Conservation (phyloP, 352 stramenopile genomes). For the Thalassiosira hispida region DNA sequence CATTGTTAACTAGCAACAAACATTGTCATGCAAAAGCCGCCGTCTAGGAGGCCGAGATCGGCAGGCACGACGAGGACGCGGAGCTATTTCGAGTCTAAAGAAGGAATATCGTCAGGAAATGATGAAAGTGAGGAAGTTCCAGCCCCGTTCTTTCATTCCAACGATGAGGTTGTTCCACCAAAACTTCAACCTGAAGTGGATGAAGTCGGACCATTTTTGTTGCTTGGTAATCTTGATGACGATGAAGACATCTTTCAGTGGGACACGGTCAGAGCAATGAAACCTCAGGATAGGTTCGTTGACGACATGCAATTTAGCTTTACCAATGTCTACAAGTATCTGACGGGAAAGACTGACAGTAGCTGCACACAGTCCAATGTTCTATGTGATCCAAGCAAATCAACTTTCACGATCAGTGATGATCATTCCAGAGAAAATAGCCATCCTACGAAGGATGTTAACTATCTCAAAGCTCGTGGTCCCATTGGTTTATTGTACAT, state of each 20-base stretch:
- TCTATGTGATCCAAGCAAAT: not conserved
- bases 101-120: not conserved
- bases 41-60: conserved; percentile 2
- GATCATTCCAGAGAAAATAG: not conserved
- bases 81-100: conserved; percentile 33
- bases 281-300: conserved; percentile 30
- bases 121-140: conserved; percentile 13
- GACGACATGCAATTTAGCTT: conserved; percentile 25
- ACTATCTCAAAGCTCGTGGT: conserved; percentile 4
- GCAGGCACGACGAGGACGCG: conserved; percentile 41
- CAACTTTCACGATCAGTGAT: not conserved
- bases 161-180: conserved; percentile 2
- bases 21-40: not conserved
- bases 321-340: conserved; percentile 1
- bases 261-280: conserved; percentile 23
- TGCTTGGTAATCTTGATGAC: conserved; percentile 6
- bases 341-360: not conserved
- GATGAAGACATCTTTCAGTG: conserved; percentile 15
- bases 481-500: conserved; percentile 4
- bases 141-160: conserved; percentile 15
- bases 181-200: not conserved
- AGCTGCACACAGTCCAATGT: not conserved
- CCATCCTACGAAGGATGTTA: not conserved
- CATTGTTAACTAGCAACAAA: too few species aligned
- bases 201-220: conserved; percentile 5